Evolutionary conservation across 345 rosid genomes (phyloP), one percentile per base, ranked within the genome.

Genomic region (Ricinus communis): DNA sequence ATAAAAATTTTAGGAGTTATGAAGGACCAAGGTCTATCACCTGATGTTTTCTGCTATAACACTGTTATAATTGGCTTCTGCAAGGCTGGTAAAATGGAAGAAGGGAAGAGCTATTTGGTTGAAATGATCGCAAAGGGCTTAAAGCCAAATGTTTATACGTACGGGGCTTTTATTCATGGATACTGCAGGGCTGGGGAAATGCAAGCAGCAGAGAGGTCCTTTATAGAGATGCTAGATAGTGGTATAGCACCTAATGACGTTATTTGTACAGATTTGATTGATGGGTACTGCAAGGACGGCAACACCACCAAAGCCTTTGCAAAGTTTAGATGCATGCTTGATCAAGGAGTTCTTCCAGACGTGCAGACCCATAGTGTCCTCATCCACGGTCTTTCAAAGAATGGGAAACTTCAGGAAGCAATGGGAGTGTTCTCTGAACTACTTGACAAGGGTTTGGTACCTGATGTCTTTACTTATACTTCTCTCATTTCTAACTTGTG

Each of bases 21-120:
- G 98, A 80, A 78, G 69, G 84, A 72, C 49, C 73, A 72, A 50
- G 89, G 94, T 59, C 71, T 85, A 66, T 15, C 71, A 41, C 94
- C 93, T 45, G 97, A 93, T 74, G 80, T 81, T 11, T 82, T 86
- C 71, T 91, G 94, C 77, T 93, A 88, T 68, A 89, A 91, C 77
- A 80, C 87, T 54, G 69, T 88, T 49, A 89, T 93, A 69, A 80
- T 77, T 71, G 98, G 96, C 63, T 87, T 88, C 57, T 89, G 92
- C 82, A 85, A 89, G 80, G 93, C 93, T 62, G 79, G 77, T 71
- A 85, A 71, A 78, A 83, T 91, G 90, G 91, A 87, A 22, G 92
- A 88, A 74, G 97, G 97, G 41, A 85, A 71, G 80, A 72, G 36
- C 60, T 85, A 66, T 75, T 57, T 89, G 69, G 81, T 57, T 74